Base-by-base conservation (phyloP, 2,329 filamentous ascomycete genomes). In the Trematosphaeria pertusa region DNA sequence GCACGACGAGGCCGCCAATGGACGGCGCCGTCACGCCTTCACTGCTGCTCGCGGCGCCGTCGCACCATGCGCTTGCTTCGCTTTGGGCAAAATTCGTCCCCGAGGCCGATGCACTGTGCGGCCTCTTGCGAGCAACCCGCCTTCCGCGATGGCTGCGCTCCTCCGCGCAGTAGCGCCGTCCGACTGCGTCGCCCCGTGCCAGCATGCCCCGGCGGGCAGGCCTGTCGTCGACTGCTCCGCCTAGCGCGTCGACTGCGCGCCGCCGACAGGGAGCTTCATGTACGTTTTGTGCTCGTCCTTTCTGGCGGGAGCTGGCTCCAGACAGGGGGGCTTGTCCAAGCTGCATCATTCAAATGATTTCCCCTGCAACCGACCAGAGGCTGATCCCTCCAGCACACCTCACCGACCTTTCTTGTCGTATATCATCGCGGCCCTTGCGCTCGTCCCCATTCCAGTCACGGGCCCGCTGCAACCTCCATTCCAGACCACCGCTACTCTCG, bases 381-480 rank as follows among this genome's bases (percentile, higher is more conserved):
- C 35, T 53, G 40, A 51, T 50, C 48, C 58, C 54, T 54, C 55
- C 52, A 46, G 49, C 54, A 55, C 44, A 59, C 56, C 55, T 60
- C 67, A 70, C 64, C 65, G 65, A 57, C 64, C 42, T 54, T 57
- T 61, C 56, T 59, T 64, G n/a, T n/a, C n/a, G n/a, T n/a, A 65
- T 67, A 68, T 64, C 58, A 61, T 55, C 46, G 43, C 47, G 54
- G 58, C 44, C 58, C 63, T 58, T 56, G 53, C 63, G 48, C 58
- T 48, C 59, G 14, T 22, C 18, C 44, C 45, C 44, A 46, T 42
- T 43, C 39, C 51, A 55, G 50, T 58, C 56, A 58, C 54, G 53
- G 53, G 43, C 58, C 49, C 37, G 40, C 45, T 57, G 49, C 46
- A 55, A 54, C 44, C 44, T 49, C 41, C 26, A 43, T 43, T 52